Base-by-base conservation (phyloP, 1,284 basidiomycete species). In the Limonomyces culmigenus region DNA sequence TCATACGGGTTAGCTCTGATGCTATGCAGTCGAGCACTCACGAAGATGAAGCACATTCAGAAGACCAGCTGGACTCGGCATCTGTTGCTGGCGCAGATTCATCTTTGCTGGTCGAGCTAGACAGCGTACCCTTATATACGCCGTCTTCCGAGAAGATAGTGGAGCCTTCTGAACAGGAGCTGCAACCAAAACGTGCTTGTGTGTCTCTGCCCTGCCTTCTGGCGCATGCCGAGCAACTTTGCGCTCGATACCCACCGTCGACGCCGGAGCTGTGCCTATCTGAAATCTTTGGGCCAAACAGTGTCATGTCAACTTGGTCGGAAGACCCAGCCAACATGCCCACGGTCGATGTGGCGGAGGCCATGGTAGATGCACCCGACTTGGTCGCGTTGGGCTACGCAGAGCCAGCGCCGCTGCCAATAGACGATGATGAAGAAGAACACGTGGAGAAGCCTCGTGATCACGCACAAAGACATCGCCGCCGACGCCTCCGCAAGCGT, bases 201-300 rank as follows among this genome's bases (percentile, higher is more conserved):
- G 37, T 64, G 6, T 54, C 63, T 11, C 50, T 71, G 19, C 48
- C 56, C 14, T 37, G 45, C 18, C 57, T 71, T 23, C 56, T 73
- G 15, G 43, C 46, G 14, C 55, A 52, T 19, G 59, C 70, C 2
- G 64, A 69, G 44, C 51, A 49, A 15, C 60, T 71, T 14, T 55
- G 58, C 29, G 39, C 44, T 10, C 43, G 41, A 16, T 69, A 58
- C 47, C 67, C 70, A 13, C 65, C 69, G 2, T 47, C 55, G 2
- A 54, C 63, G 32, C 58, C 65, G 27, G 47, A 44, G 0, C 55
- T 83, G 14, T 51, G 45, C 6, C 53, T 83, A n/a, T 55, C 63
- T 2, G 56, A 61, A 17, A 76, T 78, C 34, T 70, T 85, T 62
- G 83, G 81, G 12, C 76, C 75, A 1, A 68, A 78, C 38, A 70